Evolutionary conservation across 371 early-diverging fungal species (phyloP).

Genomic region (Rhizopus microsporus): DNA sequence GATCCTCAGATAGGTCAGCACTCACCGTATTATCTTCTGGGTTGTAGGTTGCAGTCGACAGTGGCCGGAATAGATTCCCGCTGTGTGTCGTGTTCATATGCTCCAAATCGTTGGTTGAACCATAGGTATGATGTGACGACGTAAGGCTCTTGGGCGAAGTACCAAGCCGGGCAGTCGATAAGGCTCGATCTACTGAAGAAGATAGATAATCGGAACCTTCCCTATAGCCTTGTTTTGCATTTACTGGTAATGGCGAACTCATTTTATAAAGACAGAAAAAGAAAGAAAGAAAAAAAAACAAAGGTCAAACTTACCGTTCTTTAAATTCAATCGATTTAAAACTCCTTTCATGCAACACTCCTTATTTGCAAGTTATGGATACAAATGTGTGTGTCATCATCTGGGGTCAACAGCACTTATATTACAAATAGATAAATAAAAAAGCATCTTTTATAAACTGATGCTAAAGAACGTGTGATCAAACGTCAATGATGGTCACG

Average conservation of each 20-base stretch:
- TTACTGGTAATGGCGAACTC: slow-evolving; percentile 53
- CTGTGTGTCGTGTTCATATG: slow-evolving; percentile 29
- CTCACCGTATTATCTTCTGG: slow-evolving; percentile 44
- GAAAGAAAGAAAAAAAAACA: slow-evolving; percentile 13
- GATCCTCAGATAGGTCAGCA: slow-evolving; percentile 61
- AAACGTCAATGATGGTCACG: no score
- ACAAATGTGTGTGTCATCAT: no score
- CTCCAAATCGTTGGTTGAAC: slow-evolving; percentile 38
- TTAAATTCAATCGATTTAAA: not conserved
- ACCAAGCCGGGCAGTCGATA: slow-evolving; percentile 38
- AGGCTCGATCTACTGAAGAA: slow-evolving; percentile 32
- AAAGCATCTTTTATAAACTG: no score
- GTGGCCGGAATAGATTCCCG: slow-evolving; percentile 32
- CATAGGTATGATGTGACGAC: slow-evolving; percentile 31
- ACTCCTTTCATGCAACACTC: not conserved
- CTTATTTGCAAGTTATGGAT: not conserved
- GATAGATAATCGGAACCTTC: slow-evolving; percentile 27
- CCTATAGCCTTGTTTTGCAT: slow-evolving; percentile 45
- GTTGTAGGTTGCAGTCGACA: slow-evolving; percentile 38
- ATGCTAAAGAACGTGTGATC: no score
- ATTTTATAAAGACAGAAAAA: slow-evolving; percentile 22
- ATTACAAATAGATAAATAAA: no score
- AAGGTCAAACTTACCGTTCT: not conserved
- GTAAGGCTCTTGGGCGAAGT: slow-evolving; percentile 34
- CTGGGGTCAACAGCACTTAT: no score